Evolutionary conservation across 805 yeast species (phyloP).

Genomic region (Candida maltosa): DNA sequence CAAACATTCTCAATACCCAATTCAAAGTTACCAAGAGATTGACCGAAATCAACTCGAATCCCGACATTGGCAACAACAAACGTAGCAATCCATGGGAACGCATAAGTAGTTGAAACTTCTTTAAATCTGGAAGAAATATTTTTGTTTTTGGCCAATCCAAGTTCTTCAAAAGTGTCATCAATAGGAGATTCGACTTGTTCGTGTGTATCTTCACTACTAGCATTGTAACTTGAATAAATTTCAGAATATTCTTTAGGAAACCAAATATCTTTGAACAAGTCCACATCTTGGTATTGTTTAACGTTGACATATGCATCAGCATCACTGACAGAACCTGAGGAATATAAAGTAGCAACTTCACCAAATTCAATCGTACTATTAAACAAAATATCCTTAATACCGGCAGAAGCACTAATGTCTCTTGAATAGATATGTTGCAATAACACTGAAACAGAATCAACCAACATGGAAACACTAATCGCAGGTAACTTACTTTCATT

Average conservation of each 20-base stretch:
- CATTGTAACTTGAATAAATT: not conserved
- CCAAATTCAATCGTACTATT: slow-evolving; percentile 47
- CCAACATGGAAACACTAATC: slow-evolving; percentile 41
- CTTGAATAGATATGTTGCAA: slow-evolving; percentile 89
- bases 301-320: slow-evolving; percentile 66
- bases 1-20: slow-evolving; percentile 59
- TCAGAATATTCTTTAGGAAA: slow-evolving; percentile 34
- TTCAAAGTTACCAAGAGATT: slow-evolving; percentile 68
- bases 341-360: slow-evolving; percentile 37
- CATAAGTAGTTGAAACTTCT: slow-evolving; percentile 57
- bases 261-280: slow-evolving; percentile 84
- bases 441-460: slow-evolving; percentile 63
- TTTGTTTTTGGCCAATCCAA: slow-evolving; percentile 22
- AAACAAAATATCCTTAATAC: slow-evolving; percentile 42
- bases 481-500: slow-evolving; percentile 39
- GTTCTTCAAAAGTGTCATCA: slow-evolving; percentile 5
- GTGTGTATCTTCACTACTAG: not conserved
- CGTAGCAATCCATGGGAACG: slow-evolving; percentile 74
- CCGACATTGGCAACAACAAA: slow-evolving; percentile 50
- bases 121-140: slow-evolving; percentile 47
- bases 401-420: slow-evolving; percentile 75
- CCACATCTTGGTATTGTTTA: slow-evolving; percentile 84
- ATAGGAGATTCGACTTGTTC: not conserved
- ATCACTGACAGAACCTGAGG: slow-evolving; percentile 52
- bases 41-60: slow-evolving; percentile 74